Evolutionary conservation across 2,329 filamentous ascomycete species (phyloP).

Genomic region (Alternaria brassicae): DNA sequence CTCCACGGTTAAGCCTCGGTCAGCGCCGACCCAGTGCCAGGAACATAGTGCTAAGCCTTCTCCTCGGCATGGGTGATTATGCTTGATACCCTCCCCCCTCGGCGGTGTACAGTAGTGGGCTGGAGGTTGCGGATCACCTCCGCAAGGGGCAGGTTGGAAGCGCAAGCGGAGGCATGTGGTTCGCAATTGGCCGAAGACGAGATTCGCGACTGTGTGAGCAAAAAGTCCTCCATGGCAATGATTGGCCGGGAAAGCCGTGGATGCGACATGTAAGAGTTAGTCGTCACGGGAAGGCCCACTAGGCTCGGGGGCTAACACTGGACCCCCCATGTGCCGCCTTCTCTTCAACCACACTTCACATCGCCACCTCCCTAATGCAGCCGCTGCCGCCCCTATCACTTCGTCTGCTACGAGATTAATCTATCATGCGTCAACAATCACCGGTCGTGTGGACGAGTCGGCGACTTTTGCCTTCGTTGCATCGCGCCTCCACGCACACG

Average conservation of each 20-base stretch:
- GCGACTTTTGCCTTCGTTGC: not conserved
- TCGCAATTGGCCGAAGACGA: conserved; percentile 10
- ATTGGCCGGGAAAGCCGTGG: not conserved
- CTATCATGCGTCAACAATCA: not conserved
- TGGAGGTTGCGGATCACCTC: conserved; percentile 5
- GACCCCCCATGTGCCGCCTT: not conserved
- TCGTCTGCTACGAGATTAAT: not conserved
- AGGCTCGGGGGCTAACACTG: conserved; percentile 3
- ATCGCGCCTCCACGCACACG: not conserved
- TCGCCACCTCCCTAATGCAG: conserved; percentile 33
- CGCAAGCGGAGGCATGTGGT: conserved; percentile 7
- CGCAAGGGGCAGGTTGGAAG: conserved; percentile 24
- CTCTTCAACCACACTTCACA: conserved; percentile 1
- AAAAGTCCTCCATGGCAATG: not conserved
- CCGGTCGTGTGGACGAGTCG: not conserved
- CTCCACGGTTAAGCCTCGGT: not conserved
- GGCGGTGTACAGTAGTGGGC: not conserved
- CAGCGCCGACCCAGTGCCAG: not conserved
- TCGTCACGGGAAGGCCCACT: conserved; percentile 10
- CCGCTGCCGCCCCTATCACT: conserved; percentile 1
- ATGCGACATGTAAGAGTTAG: conserved; percentile 2
- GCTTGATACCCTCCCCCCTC: conserved; percentile 13
- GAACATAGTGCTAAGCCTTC: conserved; percentile 15
- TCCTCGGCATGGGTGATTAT: conserved; percentile 17
- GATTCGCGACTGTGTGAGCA: not conserved